Evolutionary conservation across 169 alveolate genomes (phyloP).

Genomic region (Theileria annulata): DNA sequence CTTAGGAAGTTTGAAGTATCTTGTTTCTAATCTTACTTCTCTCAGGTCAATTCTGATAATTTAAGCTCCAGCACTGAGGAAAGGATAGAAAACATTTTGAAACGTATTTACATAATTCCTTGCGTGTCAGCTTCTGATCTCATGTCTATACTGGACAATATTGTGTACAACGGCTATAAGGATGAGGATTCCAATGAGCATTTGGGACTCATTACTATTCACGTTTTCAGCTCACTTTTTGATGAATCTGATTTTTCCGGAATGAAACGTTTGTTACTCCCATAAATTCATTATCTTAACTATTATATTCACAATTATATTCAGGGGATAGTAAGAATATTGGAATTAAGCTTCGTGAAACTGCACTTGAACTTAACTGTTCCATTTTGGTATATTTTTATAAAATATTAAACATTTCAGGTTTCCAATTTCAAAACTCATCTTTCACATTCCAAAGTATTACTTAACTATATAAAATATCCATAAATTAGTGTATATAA

Average conservation of each 20-base stretch:
- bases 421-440: constrained; percentile 23
- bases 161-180: background rate
- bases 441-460: constrained; percentile 8
- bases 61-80: too few species aligned
- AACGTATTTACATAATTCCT: constrained; percentile 25
- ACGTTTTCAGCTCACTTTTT: constrained; percentile 23
- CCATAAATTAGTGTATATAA: too few species aligned
- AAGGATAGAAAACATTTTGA: constrained; percentile 17
- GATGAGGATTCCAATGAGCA: background rate
- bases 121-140: constrained; percentile 25
- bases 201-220: constrained; percentile 5
- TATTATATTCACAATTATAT: background rate
- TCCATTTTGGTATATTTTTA: constrained; percentile 5
- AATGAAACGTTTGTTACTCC: constrained; percentile 4
- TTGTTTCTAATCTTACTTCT: too few species aligned
- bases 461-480: too few species aligned
- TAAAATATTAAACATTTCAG: background rate
- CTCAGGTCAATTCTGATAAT: too few species aligned
- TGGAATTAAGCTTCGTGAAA: background rate
- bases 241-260: background rate
- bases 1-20: background rate
- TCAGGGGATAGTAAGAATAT: background rate
- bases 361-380: constrained; percentile 11
- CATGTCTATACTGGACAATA: constrained; percentile 4
- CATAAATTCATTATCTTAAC: background rate